Base-by-base conservation (phyloP, 148 eudicot species). In the Chenopodium berlandieri region DNA sequence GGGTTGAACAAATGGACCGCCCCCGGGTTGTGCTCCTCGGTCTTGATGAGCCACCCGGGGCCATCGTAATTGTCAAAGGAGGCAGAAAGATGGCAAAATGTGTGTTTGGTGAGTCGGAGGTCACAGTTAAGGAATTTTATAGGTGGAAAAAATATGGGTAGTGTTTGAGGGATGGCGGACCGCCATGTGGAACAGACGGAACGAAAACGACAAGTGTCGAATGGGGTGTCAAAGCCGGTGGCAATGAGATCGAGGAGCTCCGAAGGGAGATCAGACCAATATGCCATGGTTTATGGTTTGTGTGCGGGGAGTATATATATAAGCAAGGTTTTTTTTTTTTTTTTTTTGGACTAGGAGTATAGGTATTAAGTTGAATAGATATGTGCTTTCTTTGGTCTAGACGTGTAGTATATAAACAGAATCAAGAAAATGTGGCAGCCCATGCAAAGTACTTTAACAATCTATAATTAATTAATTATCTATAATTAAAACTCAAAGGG, bases 111-210 rank as follows among this genome's bases (percentile, higher is more conserved):
- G n/a, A 85, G 76, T 17, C 75, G 84, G 32, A 84, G 48, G 4
- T 76, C 60, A 63, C 78, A 76, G 40, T 73, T 67, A 4, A 77
- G 64, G 44, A 81, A 81, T 22, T 77, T 82, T 25, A 82, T 67
- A 16, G 82, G 77, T 30, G 62, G 77, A 67, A 82, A 65, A 1
- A 22, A 64, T 0, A 23, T 75, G 27, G 34, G 11, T 2, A 40
- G 22, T 30, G 78, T 76, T 11, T 16, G 47, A 2, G 84, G 82
- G 62, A 82, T 23, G 32, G 82, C 71, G 9, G 70, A 78, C 31
- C 82, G 76, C 84, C 87, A 85, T 34, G 48, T 40, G 13, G 82
- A 69, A 62, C 87, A 82, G 32, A 82, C 87, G 4, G 87, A 85
- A 2, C 87, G 82, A 11, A 85, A 66, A 17, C 46, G 79, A 17